A percentile compares a stretch with the other conserved stretches of the same genome.
These are phyloP conservation scores for Lachnellula arida DNA, from an alignment of 2,329 filamentous ascomycete genomes.

Conservation along the genomic window DNA sequence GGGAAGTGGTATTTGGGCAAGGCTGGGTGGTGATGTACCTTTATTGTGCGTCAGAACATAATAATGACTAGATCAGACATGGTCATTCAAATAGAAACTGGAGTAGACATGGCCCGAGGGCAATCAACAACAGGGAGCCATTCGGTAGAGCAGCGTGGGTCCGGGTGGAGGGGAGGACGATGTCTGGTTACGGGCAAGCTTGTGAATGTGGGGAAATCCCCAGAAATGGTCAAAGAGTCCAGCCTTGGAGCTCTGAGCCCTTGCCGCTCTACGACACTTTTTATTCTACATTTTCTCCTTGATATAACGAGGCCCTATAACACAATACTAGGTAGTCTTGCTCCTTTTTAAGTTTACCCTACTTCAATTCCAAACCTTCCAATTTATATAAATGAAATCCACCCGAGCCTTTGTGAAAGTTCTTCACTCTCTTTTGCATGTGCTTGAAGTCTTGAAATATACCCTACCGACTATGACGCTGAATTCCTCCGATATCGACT, in stretches of 20 bases:
- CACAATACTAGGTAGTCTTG: too few relatives aligned
- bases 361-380: too few relatives aligned
- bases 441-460: neutral
- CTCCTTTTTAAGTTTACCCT: too few relatives aligned
- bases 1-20: conserved; percentile 3
- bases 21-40: conserved; percentile 6
- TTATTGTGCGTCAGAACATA: conserved; percentile 13
- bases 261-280: neutral
- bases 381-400: too few relatives aligned
- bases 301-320: too few relatives aligned
- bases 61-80: conserved; percentile 5
- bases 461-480: neutral
- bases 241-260: neutral
- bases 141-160: conserved; percentile 18
- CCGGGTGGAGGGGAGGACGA: conserved; percentile 19
- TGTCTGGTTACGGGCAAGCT: conserved; percentile 12
- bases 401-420: too few relatives aligned
- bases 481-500: neutral
- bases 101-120: conserved; percentile 10
- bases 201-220: conserved; percentile 26
- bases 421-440: too few relatives aligned
- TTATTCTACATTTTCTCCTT: neutral
- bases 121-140: conserved; percentile 10
- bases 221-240: neutral
- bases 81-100: neutral